phyloP scores from a whole-genome alignment of 1,284 basidiomycete genomes.

The Mycosarcoma mackinlayi region DNA sequence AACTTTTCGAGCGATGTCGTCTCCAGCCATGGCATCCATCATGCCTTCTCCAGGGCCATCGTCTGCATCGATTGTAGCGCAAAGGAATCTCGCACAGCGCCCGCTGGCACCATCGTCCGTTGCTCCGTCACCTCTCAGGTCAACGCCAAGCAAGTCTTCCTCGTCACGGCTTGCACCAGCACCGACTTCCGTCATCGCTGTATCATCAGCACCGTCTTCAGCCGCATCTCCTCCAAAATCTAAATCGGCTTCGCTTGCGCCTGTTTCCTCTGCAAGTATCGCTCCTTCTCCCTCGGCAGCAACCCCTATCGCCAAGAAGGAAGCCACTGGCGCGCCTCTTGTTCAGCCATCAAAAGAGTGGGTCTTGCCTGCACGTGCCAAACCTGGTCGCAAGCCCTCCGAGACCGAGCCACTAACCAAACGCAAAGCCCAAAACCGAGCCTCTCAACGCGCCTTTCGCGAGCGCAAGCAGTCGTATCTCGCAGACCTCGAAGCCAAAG shows the following conservation, averaged over 20 bases:
- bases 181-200: conserved; percentile 3
- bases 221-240: conserved; percentile 7
- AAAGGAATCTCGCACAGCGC: conserved; percentile 20
- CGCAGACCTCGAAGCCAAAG: conserved; percentile 57
- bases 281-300: conserved; percentile 2
- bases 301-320: conserved; percentile 19
- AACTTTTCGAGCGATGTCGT: conserved; percentile 15
- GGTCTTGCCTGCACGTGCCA: conserved; percentile 66
- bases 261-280: conserved; percentile 4
- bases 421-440: conserved; percentile 65
- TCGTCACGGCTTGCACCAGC: conserved; percentile 9
- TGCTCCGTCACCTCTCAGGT: conserved; percentile 2
- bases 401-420: conserved; percentile 64
- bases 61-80: conserved; percentile 11
- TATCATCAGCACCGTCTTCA: conserved; percentile 5
- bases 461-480: conserved; percentile 62
- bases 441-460: conserved; percentile 62
- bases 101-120: conserved; percentile 14
- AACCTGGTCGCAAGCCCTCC: conserved; percentile 66
- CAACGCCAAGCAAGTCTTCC: conserved; percentile 1
- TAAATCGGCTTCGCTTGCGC: conserved; percentile 6
- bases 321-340: conserved; percentile 19
- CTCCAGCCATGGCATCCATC: conserved; percentile 29
- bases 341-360: conserved; percentile 64
- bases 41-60: conserved; percentile 24